Base-by-base conservation (phyloP, 2,329 filamentous ascomycete genomes). In the Tolypocladium sp. region DNA sequence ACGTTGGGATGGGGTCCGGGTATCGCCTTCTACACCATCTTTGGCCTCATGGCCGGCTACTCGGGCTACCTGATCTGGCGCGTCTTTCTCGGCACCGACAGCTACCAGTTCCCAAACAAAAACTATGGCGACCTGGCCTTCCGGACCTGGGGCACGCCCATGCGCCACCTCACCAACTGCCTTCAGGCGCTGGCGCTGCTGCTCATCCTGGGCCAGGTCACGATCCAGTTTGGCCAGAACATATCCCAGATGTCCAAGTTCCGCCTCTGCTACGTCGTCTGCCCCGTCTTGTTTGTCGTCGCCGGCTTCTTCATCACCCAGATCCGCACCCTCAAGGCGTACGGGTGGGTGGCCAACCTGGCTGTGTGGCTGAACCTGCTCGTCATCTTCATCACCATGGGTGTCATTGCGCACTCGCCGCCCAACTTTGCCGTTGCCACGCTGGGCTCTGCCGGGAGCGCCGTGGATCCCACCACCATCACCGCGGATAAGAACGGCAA, bases 331-430 rank as follows among this genome's bases (percentile, higher is more conserved):
- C 71, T 86, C 40, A 76, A 81, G 64, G 70, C 73, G 12, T 80
- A 82, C 57, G 78, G 79, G 5, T 84, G 79, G 77, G 67, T 85
- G 1, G 81, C 82, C 17, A 84, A 83, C 61, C 64, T 78, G 20
- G 77, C 81, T 1, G 77, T 85, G 12, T 85, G 80, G 78, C 64
- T 84, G 56, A 85, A 83, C 61, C 62, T 85, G 27, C 64, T 80
- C 41, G 74, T 81, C 62, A 79, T 85, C 56, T 75, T 84, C 62
- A 78, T 84, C 46, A 79, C 77, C 15, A 83, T 85, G 78, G 80
- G 77, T 27, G 78, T 79, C 4, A 76, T 77, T 6, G 76, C 80
- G 1, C 71, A 80, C 59, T 77, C 73, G 4, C 70, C 73, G 2
- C 82, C 82, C 63, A 83, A 79, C 62, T 65, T 63, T 7, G 68